These are phyloP conservation scores for Acanthamoeba royreba DNA, from an alignment of 208 protist species.

Conservation along the genomic window DNA sequence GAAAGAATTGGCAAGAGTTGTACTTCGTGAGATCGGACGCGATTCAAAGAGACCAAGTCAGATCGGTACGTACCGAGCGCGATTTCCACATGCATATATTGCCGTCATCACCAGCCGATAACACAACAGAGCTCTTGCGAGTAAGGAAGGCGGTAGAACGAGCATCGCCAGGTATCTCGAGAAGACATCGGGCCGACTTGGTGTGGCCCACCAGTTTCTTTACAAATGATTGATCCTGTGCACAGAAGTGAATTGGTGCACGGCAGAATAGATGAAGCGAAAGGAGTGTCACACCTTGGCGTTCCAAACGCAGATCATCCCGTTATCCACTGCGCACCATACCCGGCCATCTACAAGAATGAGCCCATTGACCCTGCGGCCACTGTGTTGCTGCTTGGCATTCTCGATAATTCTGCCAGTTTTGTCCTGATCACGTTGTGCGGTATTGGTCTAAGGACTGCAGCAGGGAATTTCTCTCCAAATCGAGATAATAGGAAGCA, in stretches of 20 bases:
- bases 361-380: background rate
- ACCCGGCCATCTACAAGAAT: background rate
- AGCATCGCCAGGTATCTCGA: background rate
- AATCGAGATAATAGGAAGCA: no score
- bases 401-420: background rate
- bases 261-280: background rate
- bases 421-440: background rate
- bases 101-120: background rate
- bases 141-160: background rate
- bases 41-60: background rate
- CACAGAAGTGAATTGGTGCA: background rate
- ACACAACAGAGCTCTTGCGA: background rate
- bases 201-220: background rate
- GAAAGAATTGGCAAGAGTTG: background rate
- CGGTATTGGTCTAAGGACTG: no score
- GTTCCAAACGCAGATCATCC: slow-evolving; percentile 11
- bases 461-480: no score
- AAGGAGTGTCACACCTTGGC: background rate
- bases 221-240: background rate
- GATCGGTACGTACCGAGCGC: background rate
- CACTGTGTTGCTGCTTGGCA: background rate
- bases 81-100: background rate
- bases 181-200: background rate
- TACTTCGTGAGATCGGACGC: background rate
- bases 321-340: background rate